phyloP scores from a whole-genome alignment of 2,329 filamentous ascomycete species.

The Fusarium beomiforme region DNA sequence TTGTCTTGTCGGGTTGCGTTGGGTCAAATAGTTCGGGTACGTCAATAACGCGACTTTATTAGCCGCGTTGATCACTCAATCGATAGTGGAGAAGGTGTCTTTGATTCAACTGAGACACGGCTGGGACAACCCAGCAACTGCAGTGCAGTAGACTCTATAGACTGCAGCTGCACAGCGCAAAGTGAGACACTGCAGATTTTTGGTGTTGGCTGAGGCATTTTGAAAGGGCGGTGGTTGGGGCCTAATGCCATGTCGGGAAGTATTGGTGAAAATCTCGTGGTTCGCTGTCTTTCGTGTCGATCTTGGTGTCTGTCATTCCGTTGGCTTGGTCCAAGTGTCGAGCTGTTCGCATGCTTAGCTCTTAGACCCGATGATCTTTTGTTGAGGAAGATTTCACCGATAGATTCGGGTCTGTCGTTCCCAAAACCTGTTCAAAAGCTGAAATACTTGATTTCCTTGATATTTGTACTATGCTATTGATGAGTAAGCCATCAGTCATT shows the following conservation, averaged over 20 bases:
- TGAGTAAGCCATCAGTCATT: neutral
- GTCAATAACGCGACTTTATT: conserved; percentile 22
- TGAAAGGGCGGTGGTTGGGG: conserved; percentile 32
- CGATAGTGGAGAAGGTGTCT: conserved; percentile 9
- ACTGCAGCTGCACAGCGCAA: neutral
- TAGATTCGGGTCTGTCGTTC: neutral
- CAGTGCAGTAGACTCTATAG: neutral
- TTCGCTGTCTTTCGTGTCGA: conserved; percentile 11
- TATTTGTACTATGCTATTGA: neutral
- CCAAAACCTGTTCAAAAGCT: neutral
- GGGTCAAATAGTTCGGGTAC: conserved; percentile 32
- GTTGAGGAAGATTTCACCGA: conserved; percentile 7
- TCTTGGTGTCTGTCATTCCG: conserved; percentile 28
- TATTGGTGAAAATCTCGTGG: conserved; percentile 7
- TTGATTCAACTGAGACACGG: conserved; percentile 39
- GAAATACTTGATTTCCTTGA: neutral
- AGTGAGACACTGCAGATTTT: neutral
- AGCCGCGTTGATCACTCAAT: conserved; percentile 24
- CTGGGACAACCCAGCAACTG: neutral
- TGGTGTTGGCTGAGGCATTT: conserved; percentile 28
- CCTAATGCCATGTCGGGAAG: conserved; percentile 9
- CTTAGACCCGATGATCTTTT: conserved; percentile 15
- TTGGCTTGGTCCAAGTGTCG: conserved; percentile 20
- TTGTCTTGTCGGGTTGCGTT: conserved; percentile 7
- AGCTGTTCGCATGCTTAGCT: conserved; percentile 19